Evolutionary conservation across 2,329 filamentous ascomycete genomes (phyloP), one percentile per base, ranked within the genome.

Genomic region (Talaromyces sp.): DNA sequence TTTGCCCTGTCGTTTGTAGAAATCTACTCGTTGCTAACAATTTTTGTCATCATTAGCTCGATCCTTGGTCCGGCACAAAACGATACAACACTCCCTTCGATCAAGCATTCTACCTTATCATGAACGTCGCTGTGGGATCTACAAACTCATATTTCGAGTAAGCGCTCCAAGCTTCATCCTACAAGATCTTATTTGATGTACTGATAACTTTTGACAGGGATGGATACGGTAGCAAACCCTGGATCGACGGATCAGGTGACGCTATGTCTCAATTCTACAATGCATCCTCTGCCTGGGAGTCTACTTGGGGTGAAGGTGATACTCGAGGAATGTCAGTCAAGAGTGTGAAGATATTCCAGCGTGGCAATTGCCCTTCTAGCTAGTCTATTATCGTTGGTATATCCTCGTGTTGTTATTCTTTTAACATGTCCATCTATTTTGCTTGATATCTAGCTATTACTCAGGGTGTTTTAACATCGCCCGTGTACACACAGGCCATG

Each of bases 21-120:
- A 22, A 13, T 14, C 7, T 2, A 19, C 11, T 22, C 16, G 2
- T 43, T 41, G 7, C 37, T 58, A 31, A 58, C 35, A 41, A 7
- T 5, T 10, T n/a, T 31, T 13, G 8, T 22, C 9, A 45, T 27
- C 13, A 11, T 27, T 65, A 65, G 63, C 39, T 58, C 31, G 59
- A 65, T 35, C 63, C 63, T 14, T 65, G 63, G 63, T 62, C 63
- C 1, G 63, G 37, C 10, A 65, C 63, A 35, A 52, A 60, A 16
- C 58, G 59, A 33, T 65, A 57, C 27, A 65, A 65, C 22, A 65
- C 63, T 3, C 63, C 63, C 7, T 65, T 65, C 19, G 63, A 65
- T 24, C 49, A 62, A 39, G 63, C 63, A 3, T 65, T 65, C 33
- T 65, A 65, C 13, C 52, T 65, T 3, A 65, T 65, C 56, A 3